phyloP scores from a whole-genome alignment of 2,329 filamentous ascomycete genomes.

The Cladophialophora bantiana region DNA sequence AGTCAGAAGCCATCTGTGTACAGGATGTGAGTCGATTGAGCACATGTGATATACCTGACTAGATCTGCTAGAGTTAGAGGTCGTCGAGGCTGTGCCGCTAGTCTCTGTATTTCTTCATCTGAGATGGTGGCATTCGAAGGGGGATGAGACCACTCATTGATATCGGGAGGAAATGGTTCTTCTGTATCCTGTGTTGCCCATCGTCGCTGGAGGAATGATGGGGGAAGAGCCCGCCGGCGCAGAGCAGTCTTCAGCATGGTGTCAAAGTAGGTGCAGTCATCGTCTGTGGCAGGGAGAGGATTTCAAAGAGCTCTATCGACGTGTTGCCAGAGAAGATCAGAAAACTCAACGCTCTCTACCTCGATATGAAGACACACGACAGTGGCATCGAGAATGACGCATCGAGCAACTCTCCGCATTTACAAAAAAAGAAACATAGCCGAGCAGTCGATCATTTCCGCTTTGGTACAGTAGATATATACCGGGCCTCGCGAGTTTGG shows the following conservation, averaged over 20 bases:
- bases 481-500: too few relatives aligned
- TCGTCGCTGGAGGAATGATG: conserved; percentile 21
- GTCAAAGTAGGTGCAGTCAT: background rate
- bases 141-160: conserved; percentile 43
- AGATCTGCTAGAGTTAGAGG: conserved; percentile 85
- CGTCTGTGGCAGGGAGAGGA: background rate
- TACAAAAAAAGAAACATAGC: background rate
- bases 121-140: conserved; percentile 61
- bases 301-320: too few relatives aligned
- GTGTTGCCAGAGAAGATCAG: background rate
- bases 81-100: conserved; percentile 80
- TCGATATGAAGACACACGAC: background rate
- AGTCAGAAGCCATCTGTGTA: conserved; percentile 17
- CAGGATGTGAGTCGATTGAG: background rate
- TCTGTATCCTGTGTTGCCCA: conserved; percentile 29
- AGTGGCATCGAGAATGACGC: conserved; percentile 1
- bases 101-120: conserved; percentile 77
- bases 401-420: background rate
- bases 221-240: conserved; percentile 15
- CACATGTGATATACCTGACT: conserved; percentile 70
- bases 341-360: background rate
- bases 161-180: conserved; percentile 34
- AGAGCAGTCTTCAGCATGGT: conserved; percentile 30
- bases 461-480: background rate
- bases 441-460: background rate